Evolutionary conservation across 1,284 basidiomycete genomes (phyloP), one percentile per base, ranked within the genome.

Genomic region (Irpex sp.): DNA sequence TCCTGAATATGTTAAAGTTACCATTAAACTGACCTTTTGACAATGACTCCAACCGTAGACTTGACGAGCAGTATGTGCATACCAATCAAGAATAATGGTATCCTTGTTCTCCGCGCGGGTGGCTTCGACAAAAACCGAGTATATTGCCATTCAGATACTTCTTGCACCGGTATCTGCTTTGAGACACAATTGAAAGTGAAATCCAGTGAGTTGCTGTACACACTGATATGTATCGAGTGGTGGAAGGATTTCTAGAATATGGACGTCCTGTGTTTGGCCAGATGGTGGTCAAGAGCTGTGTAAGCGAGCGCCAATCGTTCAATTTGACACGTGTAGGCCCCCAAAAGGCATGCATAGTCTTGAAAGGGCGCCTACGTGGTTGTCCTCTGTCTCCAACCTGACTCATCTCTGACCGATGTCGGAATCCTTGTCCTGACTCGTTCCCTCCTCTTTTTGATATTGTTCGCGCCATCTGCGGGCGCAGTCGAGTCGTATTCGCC

Each of bases 291-390:
- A 52, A 52, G 49, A 52, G 49, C 49, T 52, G 49, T 56, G 34
- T 36, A 9, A 9, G 13, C 54, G 21, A 26, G 34, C 26, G 54
- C 9, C 26, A 31, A 31, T 31, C 36, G 11, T 44, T 15, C 59
- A 19, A 54, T 36, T 34, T 56, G 34, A 36, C 61, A 62, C 61
- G 61, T 62, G 52, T 13, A 26, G 8, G 19, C 15, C 56, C 61
- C 15, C 38, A 54, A 52, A 37, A 55, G 61, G 61, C 47, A 62
- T 19, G 61, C 57, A 21, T 62, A 62, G 61, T 62, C 54, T 44
- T 57, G 47, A 56, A 26, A 44, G 55, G 34, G 60, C 60, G 60
- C 44, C 60, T 62, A 57, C 37, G 40, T 26, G 19, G 54, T 31
- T 48, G 38, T 62, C 31, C 9, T 31, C n/a, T 59, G 44, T 51